These are phyloP conservation scores for Epichloe gansuensis DNA, from an alignment of 2,329 filamentous ascomycete species.

Conservation along the genomic window DNA sequence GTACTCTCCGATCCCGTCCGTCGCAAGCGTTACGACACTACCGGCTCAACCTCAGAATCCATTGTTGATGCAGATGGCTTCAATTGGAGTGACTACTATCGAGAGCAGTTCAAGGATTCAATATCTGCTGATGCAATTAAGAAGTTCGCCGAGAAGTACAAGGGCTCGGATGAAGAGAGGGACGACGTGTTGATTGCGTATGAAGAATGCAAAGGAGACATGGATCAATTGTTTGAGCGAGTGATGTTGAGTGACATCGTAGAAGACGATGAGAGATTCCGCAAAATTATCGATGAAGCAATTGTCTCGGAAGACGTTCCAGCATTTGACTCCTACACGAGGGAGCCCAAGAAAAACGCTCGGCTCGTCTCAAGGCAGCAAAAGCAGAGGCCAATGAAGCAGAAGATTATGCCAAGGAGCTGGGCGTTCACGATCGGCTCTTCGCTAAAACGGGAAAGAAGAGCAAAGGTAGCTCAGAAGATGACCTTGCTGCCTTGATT, in stretches of 20 bases:
- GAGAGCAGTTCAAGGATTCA: constrained; percentile 66
- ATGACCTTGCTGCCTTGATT: constrained; percentile 61
- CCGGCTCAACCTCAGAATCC: constrained; percentile 77
- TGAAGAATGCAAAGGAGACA: constrained; percentile 56
- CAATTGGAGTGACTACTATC: constrained; percentile 84
- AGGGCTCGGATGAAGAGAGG: constrained; percentile 74
- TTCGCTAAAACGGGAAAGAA: constrained; percentile 42
- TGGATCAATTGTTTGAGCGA: constrained; percentile 64
- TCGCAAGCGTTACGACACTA: constrained; percentile 77
- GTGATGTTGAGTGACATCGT: constrained; percentile 81
- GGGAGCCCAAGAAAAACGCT: constrained; percentile 56
- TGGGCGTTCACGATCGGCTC: constrained; percentile 61
- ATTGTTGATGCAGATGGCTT: constrained; percentile 70
- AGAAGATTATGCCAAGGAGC: constrained; percentile 59
- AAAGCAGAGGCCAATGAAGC: constrained; percentile 60
- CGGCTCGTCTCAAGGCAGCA: constrained; percentile 47
- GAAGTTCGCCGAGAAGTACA: constrained; percentile 66
- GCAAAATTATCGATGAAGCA: constrained; percentile 66
- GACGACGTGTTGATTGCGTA: constrained; percentile 69
- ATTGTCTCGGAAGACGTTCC: constrained; percentile 59
- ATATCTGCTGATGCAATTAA: constrained; percentile 65
- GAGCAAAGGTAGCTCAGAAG: constrained; percentile 32
- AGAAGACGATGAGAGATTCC: constrained; percentile 77
- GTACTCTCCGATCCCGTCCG: constrained; percentile 74
- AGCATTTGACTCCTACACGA: constrained; percentile 54